Conservation (phyloP, 176 grass and related monocot species). For the Oryza meyeriana region DNA sequence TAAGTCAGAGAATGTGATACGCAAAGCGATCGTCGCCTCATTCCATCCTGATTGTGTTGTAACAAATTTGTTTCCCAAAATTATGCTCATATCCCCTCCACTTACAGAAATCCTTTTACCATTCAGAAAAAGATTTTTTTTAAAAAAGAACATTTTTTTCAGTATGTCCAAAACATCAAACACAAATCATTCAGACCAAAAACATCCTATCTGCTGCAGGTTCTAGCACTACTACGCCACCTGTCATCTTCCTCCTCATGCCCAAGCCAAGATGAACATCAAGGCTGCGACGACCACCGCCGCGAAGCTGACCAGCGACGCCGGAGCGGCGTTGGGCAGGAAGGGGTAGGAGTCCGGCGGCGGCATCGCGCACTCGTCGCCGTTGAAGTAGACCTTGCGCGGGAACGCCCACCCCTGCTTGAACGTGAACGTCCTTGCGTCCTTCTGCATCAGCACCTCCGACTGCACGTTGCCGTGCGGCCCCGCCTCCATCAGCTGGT, state of each 20-base stretch:
- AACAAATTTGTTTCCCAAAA: slow-evolving; percentile 2
- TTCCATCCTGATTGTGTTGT: background rate
- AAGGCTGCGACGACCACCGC: background rate
- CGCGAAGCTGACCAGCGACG: background rate
- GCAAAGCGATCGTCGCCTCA: background rate
- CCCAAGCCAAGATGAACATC: slow-evolving; percentile 25
- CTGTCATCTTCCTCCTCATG: too few species aligned
- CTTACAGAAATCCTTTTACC: background rate
- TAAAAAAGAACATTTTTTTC: background rate
- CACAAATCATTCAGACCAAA: background rate
- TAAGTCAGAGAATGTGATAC: background rate
- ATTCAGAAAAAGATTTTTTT: background rate
- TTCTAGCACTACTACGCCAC: background rate
- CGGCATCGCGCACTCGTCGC: slow-evolving; percentile 86
- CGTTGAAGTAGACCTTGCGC: slow-evolving; percentile 95
- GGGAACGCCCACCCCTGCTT: slow-evolving; percentile 96
- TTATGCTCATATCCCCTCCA: background rate
- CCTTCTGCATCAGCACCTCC: slow-evolving; percentile 83
- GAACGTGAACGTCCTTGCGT: slow-evolving; percentile 65
- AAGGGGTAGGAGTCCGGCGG: slow-evolving; percentile 66
- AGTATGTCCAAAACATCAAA: background rate
- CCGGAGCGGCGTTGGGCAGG: slow-evolving; percentile 56
- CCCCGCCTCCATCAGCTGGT: slow-evolving; percentile 88
- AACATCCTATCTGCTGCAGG: slow-evolving; percentile 17
- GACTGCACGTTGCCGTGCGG: slow-evolving; percentile 86